phyloP scores from a whole-genome alignment of 768 basidiomycete genomes.

The Hemileccinum rubropunctum region DNA sequence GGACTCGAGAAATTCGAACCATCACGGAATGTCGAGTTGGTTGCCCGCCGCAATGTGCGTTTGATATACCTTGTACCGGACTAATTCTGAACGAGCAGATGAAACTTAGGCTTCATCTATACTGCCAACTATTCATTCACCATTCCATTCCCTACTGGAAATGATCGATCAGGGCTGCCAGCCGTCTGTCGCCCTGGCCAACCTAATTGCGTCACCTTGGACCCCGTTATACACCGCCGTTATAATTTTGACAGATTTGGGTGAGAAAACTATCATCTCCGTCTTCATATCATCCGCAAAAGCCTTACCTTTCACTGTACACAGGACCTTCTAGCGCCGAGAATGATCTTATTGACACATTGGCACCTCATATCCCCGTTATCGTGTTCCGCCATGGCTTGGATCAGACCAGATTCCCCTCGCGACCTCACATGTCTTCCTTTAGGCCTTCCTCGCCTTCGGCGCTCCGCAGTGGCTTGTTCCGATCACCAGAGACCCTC shows the following conservation, averaged over 20 bases:
- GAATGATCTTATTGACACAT: slow-evolving; percentile 44
- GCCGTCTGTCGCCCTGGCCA: slow-evolving; percentile 49
- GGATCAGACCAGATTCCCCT: slow-evolving; percentile 30
- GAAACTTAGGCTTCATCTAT: slow-evolving; percentile 31
- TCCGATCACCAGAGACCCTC: slow-evolving; percentile 62
- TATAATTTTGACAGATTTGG: slow-evolving; percentile 48
- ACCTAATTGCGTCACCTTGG: slow-evolving; percentile 54
- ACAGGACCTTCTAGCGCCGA: slow-evolving; percentile 36
- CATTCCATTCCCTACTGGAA: slow-evolving; percentile 53
- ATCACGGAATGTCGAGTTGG: slow-evolving; percentile 60
- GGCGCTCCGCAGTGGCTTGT: slow-evolving; percentile 57
- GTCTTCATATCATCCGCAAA: not conserved
- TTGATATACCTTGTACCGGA: not conserved
- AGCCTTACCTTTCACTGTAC: slow-evolving; percentile 1
- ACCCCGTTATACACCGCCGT: slow-evolving; percentile 62
- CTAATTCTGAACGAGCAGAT: slow-evolving; percentile 6
- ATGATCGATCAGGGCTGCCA: slow-evolving; percentile 51
- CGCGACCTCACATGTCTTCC: slow-evolving; percentile 43
- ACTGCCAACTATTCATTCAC: slow-evolving; percentile 48
- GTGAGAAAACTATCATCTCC: slow-evolving; percentile 32
- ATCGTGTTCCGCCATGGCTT: slow-evolving; percentile 48
- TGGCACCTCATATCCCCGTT: slow-evolving; percentile 55
- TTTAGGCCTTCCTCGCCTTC: slow-evolving; percentile 52
- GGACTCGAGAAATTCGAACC: slow-evolving; percentile 67
- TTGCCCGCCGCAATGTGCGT: slow-evolving; percentile 53